Evolutionary conservation across 163 green algal species (phyloP).

Genomic region (Scenedesmus sp.): DNA sequence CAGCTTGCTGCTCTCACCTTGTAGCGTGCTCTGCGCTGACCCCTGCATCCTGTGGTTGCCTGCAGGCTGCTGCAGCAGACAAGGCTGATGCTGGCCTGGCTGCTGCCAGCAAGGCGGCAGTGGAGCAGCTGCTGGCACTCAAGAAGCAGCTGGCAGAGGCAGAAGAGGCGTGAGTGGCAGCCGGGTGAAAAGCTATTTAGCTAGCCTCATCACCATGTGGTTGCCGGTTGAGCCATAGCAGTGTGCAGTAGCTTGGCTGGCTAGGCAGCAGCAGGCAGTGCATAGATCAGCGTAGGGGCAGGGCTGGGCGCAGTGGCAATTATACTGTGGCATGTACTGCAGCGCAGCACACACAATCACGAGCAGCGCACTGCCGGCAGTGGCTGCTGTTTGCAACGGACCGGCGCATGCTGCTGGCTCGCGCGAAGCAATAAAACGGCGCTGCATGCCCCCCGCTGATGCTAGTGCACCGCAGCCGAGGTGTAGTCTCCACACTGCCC

Average conservation of each 20-base stretch:
- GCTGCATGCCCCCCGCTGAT: no score
- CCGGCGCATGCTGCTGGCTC: no score
- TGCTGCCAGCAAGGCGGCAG: conserved; percentile 62
- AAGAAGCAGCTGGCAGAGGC: conserved; percentile 79
- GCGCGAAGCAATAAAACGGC: no score
- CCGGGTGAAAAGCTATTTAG: not conserved
- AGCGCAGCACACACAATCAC: not conserved
- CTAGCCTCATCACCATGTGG: no score
- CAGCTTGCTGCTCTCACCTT: not conserved
- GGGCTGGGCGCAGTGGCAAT: not conserved
- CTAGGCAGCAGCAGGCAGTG: not conserved
- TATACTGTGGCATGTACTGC: not conserved
- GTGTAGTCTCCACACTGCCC: no score
- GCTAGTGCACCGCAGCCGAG: no score
- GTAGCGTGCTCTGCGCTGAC: not conserved
- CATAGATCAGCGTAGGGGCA: not conserved
- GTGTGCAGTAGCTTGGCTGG: not conserved
- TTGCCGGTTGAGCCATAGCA: not conserved
- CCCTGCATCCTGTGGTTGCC: not conserved
- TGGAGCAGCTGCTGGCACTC: conserved; percentile 75
- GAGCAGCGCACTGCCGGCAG: no score
- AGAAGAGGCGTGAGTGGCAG: conserved; percentile 60
- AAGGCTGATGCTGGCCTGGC: conserved; percentile 76
- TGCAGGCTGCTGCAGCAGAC: conserved; percentile 74
- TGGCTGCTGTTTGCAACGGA: no score